Evolutionary conservation across 139 green algal species (phyloP).

Genomic region (Astrephomene gubernaculifera): DNA sequence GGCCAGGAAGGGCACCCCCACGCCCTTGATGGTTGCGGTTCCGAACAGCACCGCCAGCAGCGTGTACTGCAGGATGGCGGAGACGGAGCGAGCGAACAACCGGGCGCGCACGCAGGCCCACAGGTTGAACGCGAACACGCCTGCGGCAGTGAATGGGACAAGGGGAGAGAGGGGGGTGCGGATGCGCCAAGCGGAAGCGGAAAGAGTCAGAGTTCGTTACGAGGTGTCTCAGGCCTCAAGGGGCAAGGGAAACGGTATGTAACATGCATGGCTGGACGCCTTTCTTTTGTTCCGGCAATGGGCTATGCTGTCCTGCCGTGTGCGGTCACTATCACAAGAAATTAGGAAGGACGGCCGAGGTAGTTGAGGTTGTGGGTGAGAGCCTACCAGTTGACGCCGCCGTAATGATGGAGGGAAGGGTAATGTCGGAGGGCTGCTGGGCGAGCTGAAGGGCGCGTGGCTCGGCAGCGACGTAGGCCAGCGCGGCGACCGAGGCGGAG

Average conservation of each 20-base stretch:
- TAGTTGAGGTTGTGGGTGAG: background rate
- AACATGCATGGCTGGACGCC: too few relatives aligned
- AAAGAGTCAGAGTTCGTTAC: too few relatives aligned
- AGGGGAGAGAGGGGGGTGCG: background rate
- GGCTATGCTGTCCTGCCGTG: too few relatives aligned
- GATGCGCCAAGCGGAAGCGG: too few relatives aligned
- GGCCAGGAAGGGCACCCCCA: conserved; percentile 57
- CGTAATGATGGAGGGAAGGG: conserved; percentile 47
- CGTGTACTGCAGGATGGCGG: conserved; percentile 75
- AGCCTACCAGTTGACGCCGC: conserved; percentile 36
- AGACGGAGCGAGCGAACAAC: conserved; percentile 31
- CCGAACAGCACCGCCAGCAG: conserved; percentile 77
- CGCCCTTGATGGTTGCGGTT: conserved; percentile 70
- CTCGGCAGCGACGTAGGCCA: conserved; percentile 37
- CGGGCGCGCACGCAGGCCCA: conserved; percentile 70
- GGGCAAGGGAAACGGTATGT: too few relatives aligned
- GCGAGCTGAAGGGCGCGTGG: conserved; percentile 45
- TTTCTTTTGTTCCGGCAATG: too few relatives aligned
- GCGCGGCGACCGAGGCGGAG: conserved; percentile 36
- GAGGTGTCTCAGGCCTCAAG: too few relatives aligned
- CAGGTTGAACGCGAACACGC: conserved; percentile 84
- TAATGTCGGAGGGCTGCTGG: conserved; percentile 20
- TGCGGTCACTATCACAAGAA: too few relatives aligned
- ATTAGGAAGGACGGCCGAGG: too few relatives aligned
- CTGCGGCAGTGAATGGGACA: conserved; percentile 41